Evolutionary conservation across 1,284 basidiomycete genomes (phyloP), one percentile per base, ranked within the genome.

Genomic region (Cutaneotrichosporon daszewskae): DNA sequence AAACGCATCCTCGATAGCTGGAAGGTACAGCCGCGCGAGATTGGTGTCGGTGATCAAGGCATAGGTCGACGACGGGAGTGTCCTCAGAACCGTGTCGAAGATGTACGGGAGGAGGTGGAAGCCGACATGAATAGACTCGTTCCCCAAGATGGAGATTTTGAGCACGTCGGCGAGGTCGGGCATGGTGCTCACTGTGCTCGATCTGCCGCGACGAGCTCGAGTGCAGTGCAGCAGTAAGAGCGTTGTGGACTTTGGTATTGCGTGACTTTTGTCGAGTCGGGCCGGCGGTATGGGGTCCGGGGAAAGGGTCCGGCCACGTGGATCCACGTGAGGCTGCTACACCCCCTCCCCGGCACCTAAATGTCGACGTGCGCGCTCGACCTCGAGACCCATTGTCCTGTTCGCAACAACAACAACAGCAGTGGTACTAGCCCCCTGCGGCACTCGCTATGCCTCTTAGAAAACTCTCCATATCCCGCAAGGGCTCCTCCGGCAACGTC

Each of bases 41-140:
- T 92, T 82, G 27, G 85, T 83, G 72, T 98, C 94, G 32, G 92
- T 96, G 71, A 98, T 74, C 55, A 98, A 78, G 60, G 91, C 85
- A 73, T 97, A 98, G 45, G 87, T 82, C 9, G 90, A 88, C 0
- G 91, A 85, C 1, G 84, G 78, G 25, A 95, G 78, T 5, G 79
- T 79, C 1, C 76, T 66, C 49, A 87, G 73, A 54, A 95, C 80
- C 13, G 87, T 95, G 38, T 76, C 62, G 54, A 83, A 84, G 72
- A 92, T 86, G 77, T 95, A 86, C 4, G 85, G 80, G 45, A 85
- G 76, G 49, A 96, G 80, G 66, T 90, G 87, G 64, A 92, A 92
- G 31, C 91, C 91, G 62, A 87, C 88, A 65, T 89, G 88, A 51
- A 96, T 95, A 36, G 85, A 80, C 32, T 92, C 83, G 55, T 79